phyloP scores from a whole-genome alignment of 495 filamentous ascomycete genomes.

The Aspergillus conjunctus region DNA sequence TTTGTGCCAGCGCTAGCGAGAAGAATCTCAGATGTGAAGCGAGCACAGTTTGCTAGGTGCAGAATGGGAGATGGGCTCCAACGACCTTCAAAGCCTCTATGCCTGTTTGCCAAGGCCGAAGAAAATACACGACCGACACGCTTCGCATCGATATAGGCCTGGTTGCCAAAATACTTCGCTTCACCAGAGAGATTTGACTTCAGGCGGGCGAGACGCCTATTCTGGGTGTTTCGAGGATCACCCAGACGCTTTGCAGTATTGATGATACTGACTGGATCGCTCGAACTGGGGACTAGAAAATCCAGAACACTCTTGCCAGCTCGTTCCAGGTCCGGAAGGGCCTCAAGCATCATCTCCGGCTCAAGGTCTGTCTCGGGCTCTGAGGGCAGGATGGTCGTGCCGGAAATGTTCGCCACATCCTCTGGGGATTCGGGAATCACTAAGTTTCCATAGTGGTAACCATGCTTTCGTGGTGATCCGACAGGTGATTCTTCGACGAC shows the following conservation, averaged over 20 bases:
- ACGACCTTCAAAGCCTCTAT: slow-evolving; percentile 7
- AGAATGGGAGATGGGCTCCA: slow-evolving; percentile 36
- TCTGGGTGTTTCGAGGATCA: slow-evolving; percentile 33
- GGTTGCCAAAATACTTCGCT: slow-evolving; percentile 29
- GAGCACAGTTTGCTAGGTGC: slow-evolving; percentile 45
- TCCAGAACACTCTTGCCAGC: slow-evolving; percentile 32
- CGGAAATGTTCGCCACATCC: slow-evolving; percentile 43
- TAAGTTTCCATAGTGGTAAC: slow-evolving; percentile 9
- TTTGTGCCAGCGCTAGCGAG: slow-evolving; percentile 23
- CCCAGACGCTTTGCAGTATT: slow-evolving; percentile 29
- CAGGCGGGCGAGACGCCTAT: slow-evolving; percentile 28
- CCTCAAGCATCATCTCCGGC: slow-evolving; percentile 36
- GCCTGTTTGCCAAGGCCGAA: slow-evolving; percentile 16
- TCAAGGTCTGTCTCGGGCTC: slow-evolving; percentile 33
- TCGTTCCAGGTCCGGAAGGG: slow-evolving; percentile 37
- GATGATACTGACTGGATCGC: slow-evolving; percentile 27
- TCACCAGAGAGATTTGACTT: slow-evolving; percentile 27
- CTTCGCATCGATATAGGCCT: slow-evolving; percentile 35
- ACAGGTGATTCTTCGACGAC: slow-evolving; percentile 27
- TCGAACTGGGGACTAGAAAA: slow-evolving; percentile 29
- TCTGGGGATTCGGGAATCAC: slow-evolving; percentile 37
- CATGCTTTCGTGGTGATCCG: slow-evolving; percentile 13
- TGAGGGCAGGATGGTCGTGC: slow-evolving; percentile 40
- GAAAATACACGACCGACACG: slow-evolving; percentile 25
- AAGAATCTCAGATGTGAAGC: slow-evolving; percentile 38